Percentiles rank a stretch among this genome's conserved stretches.
These are phyloP conservation scores for Rauvolfia tetraphylla DNA, from an alignment of 257 asterid genomes.

Conservation along the genomic window DNA sequence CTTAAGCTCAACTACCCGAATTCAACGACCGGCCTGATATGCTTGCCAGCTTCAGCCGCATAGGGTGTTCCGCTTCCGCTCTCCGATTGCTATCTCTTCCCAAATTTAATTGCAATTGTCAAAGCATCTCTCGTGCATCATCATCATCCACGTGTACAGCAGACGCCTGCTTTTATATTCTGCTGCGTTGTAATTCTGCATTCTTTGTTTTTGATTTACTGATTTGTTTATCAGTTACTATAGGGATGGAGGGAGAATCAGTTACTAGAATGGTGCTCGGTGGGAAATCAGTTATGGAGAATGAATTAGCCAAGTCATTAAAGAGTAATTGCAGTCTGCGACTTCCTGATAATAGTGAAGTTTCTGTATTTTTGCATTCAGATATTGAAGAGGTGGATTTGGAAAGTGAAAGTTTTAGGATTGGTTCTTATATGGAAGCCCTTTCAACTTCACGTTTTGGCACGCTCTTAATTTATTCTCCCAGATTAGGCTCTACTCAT, in stretches of 20 bases:
- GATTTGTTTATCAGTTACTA: neutral
- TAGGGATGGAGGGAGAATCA: slow-evolving; percentile 61
- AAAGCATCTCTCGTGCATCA: neutral
- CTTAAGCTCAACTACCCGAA: too few relatives aligned
- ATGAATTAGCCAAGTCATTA: slow-evolving; percentile 50
- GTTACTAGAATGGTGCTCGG: slow-evolving; percentile 40
- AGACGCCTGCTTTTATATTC: neutral
- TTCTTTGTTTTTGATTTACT: neutral
- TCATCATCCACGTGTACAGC: neutral
- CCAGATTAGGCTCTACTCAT: slow-evolving; percentile 71
- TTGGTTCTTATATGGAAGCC: slow-evolving; percentile 44
- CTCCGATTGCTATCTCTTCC: neutral
- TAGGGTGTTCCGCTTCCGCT: neutral
- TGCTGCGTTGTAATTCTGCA: neutral
- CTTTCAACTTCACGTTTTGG: slow-evolving; percentile 60
- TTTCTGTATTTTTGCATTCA: slow-evolving; percentile 39
- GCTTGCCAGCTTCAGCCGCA: slow-evolving; percentile 2
- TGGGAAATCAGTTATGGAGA: slow-evolving; percentile 63
- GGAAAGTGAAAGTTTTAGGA: slow-evolving; percentile 33
- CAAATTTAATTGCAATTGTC: neutral
- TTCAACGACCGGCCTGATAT: too few relatives aligned
- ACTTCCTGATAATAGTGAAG: slow-evolving; percentile 45
- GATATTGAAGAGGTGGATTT: slow-evolving; percentile 32
- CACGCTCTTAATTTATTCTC: slow-evolving; percentile 67
- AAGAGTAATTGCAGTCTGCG: slow-evolving; percentile 43